Evolutionary conservation across 2,329 filamentous ascomycete genomes (phyloP), one percentile per base, ranked within the genome.

Genomic region (Chaetomium sp.): DNA sequence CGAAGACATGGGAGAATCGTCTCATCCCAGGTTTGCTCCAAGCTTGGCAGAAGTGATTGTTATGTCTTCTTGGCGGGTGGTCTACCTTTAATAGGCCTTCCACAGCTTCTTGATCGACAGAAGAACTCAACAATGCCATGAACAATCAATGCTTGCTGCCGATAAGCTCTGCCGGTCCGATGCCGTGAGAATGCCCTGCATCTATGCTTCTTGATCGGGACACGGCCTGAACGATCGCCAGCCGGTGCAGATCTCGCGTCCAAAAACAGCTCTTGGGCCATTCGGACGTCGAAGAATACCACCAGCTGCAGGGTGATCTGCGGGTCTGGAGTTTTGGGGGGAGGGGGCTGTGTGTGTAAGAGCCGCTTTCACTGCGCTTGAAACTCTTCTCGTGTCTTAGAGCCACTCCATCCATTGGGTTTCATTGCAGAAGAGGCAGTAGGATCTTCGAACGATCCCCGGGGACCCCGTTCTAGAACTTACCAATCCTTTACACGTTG

Each of bases 331-430:
- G 19, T 27, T 12, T 32, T 32, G 5, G 5, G 11, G 41, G 47
- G 46, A 40, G 43, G 54, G 52, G 49, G 49, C 49, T 52, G 49
- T 56, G 54, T 14, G 49, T 52, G 49, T 48, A 56, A 55, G 53
- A 55, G 47, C 47, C 47, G 53, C 48, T 9, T 47, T 43, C 34
- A 49, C 35, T 27, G 14, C 47, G 35, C 19, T 27, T 27, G 19
- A 27, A 27, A 27, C 19, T 27, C 19, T 27, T 27, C 19, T 27
- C 19, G 19, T 27, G 19, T 27, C 19, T 27, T 27, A 27, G 19
- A 27, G 19, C 19, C 19, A 27, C 19, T 27, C 19, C 19, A 27
- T 27, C 19, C 19, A 27, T 27, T 27, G 19, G 19, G 19, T 27
- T 27, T 27, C 19, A 27, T 27, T 27, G 19, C 19, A 27, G 19